These are phyloP conservation scores for Clavispora vitiphila DNA, from an alignment of 805 yeast genomes.

Conservation along the genomic window DNA sequence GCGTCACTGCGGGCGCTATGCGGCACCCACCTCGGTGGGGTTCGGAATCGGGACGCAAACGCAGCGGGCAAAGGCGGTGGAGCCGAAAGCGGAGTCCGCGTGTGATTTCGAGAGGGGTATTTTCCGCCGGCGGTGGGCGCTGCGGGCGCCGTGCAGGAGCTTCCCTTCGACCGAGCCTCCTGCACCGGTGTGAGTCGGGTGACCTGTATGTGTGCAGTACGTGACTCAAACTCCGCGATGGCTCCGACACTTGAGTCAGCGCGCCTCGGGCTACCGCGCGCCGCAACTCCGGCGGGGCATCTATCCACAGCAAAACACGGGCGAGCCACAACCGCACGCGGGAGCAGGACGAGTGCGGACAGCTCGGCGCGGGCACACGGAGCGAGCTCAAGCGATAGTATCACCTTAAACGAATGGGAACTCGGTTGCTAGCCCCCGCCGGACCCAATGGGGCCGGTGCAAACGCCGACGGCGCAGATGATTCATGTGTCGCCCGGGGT, in stretches of 20 bases:
- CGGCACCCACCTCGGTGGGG: too few species aligned
- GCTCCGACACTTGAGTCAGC: conserved; percentile 1
- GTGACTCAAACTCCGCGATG: background rate
- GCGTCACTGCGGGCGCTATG: too few species aligned
- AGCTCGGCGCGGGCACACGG: too few species aligned
- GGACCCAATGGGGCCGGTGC: background rate
- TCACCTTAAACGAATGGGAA: too few species aligned
- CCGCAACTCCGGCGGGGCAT: background rate
- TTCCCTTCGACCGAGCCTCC: conserved; percentile 4
- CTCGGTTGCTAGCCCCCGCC: too few species aligned
- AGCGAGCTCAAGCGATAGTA: too few species aligned
- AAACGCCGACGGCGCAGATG: background rate
- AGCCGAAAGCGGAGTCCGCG: background rate
- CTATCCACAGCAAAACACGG: too few species aligned
- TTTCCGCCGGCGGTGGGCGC: background rate
- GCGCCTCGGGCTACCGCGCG: background rate
- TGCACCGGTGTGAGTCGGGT: background rate
- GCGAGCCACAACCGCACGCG: too few species aligned
- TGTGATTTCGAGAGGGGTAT: conserved; percentile 1
- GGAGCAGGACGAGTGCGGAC: too few species aligned
- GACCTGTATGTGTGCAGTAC: background rate
- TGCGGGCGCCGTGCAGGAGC: conserved; percentile 3
- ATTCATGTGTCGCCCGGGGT: background rate
- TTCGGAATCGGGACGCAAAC: too few species aligned
- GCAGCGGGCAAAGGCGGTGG: background rate